phyloP scores from a whole-genome alignment of 306 rosid species.

The Lathyrus sativus region DNA sequence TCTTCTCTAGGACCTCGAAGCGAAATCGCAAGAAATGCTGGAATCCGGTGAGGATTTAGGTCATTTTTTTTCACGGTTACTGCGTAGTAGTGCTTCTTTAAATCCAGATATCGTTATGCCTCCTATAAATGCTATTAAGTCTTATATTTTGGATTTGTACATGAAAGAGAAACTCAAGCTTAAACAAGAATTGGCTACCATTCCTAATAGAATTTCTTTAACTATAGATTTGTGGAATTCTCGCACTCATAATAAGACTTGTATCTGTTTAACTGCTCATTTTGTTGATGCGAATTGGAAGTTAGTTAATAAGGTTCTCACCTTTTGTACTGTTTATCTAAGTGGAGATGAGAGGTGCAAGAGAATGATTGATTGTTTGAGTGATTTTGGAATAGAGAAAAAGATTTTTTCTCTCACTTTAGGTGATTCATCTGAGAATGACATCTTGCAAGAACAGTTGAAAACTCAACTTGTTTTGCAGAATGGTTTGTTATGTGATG shows the following conservation, averaged over 20 bases:
- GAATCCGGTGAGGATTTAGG: neutral
- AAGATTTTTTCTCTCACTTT: slow-evolving; percentile 20
- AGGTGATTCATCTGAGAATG: neutral
- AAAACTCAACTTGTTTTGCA: slow-evolving; percentile 5
- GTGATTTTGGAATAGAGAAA: slow-evolving; percentile 15
- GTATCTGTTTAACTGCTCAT: slow-evolving; percentile 4
- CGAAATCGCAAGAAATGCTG: neutral
- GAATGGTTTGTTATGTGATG: slow-evolving; percentile 9
- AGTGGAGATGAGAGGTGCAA: neutral
- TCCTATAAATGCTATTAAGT: neutral
- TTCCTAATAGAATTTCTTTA: slow-evolving; percentile 13
- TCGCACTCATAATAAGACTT: neutral
- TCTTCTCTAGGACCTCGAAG: neutral
- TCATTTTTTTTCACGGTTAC: neutral
- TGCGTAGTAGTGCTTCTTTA: neutral
- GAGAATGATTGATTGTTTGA: neutral
- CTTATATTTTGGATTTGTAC: neutral
- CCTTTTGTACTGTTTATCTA: neutral
- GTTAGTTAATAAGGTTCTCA: neutral
- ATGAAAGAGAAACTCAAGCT: neutral
- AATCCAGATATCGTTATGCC: neutral
- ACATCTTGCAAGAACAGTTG: neutral
- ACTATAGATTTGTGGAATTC: neutral
- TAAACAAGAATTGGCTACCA: neutral
- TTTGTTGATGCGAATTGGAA: neutral